Percentiles rank a stretch among this genome's conserved stretches.
These are phyloP conservation scores for Ophiostoma himal-ulmi DNA, from an alignment of 2,329 filamentous ascomycete genomes.

Conservation along the genomic window DNA sequence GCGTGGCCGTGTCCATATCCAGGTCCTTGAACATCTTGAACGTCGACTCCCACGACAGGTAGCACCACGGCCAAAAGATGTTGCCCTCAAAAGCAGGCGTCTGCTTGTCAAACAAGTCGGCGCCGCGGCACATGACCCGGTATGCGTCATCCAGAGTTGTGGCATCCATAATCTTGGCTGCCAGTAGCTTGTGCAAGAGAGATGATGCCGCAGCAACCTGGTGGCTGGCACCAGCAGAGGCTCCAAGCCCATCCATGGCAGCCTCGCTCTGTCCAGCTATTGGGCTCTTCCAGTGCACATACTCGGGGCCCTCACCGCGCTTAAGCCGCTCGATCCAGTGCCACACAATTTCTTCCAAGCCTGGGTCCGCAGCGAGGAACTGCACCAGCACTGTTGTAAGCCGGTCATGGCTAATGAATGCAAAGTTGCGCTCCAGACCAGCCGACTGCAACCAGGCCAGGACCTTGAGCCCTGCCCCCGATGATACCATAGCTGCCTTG, in stretches of 20 bases:
- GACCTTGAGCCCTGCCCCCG: slow-evolving; percentile 44
- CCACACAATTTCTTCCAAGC: slow-evolving; percentile 47
- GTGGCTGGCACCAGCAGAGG: background rate
- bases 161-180: slow-evolving; percentile 33
- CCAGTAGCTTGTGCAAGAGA: slow-evolving; percentile 39
- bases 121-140: slow-evolving; percentile 43
- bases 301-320: slow-evolving; percentile 26
- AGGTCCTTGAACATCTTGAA: slow-evolving; percentile 46
- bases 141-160: slow-evolving; percentile 48
- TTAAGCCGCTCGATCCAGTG: slow-evolving; percentile 45
- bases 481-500: slow-evolving; percentile 35
- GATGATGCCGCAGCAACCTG: slow-evolving; percentile 27
- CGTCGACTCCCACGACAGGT: slow-evolving; percentile 48
- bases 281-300: slow-evolving; percentile 14
- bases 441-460: slow-evolving; percentile 50
- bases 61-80: slow-evolving; percentile 42
- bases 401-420: slow-evolving; percentile 40
- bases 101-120: slow-evolving; percentile 38
- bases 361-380: slow-evolving; percentile 51
- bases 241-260: background rate
- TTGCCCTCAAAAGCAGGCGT: slow-evolving; percentile 35
- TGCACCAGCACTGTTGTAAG: slow-evolving; percentile 38
- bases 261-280: background rate
- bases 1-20: slow-evolving; percentile 41
- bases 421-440: slow-evolving; percentile 42